Evolutionary conservation across 306 rosid genomes (phyloP), one percentile per base, ranked within the genome.

Genomic region (Oxytropis ochrocephala): DNA sequence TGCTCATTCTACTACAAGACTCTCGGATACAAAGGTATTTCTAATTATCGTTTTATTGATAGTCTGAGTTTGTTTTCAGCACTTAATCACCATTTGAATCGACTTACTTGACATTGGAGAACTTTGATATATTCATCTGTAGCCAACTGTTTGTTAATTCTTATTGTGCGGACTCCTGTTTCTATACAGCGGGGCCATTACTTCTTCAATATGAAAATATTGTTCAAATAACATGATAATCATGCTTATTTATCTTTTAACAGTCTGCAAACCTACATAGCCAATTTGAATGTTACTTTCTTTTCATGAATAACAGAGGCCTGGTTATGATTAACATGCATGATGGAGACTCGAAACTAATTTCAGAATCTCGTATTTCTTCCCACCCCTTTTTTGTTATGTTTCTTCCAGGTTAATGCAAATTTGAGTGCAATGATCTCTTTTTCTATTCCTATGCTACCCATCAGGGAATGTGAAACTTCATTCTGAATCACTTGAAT

Each of bases 21-120:
- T 43, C 32, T 33, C 87, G 5, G 97, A 95, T 76, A 87, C 86
- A 11, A 95, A 95, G 99, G 99, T 95, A 90, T 59, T 48, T 59
- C 32, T 50, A 54, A 14, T 48, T 39, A 42, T 21, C 53, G 59
- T 30, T 53, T 13, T 36, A 24, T 58, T 44, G 67, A 48, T 65
- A 53, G 35, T 43, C 27, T 50, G 8, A 53, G 29, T n/a, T 43
- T 72, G 33, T 66, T 70, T 52, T 56, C 39, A 49, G 41, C 54
- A 43, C 74, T 46, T 70, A 24, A 36, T 65, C 9, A 38, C 42
- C 66, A 64, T 72, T 66, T 41, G 49, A 47, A 49, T 68, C 70
- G 46, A 57, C 59, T 70, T 21, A 60, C 80, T 11, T 10, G 29
- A 17, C 57, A 9, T 36, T 27, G 76, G 48, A 76, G 54, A 54